Evolutionary conservation across 257 asterid species (phyloP).

Genomic region (Petunia axillaris): DNA sequence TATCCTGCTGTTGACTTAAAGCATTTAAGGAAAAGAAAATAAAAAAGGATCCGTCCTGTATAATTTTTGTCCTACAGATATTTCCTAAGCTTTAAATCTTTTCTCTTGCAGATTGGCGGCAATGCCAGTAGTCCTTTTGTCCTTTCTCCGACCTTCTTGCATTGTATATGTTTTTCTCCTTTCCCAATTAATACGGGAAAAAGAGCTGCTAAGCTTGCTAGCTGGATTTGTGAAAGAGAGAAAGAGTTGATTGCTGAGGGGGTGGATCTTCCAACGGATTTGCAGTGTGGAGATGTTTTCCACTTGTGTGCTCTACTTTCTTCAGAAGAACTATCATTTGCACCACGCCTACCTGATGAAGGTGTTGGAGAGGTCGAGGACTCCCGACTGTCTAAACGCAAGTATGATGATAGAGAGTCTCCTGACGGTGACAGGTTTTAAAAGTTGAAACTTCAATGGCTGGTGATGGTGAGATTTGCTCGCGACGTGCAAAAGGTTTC

Average conservation of each 20-base stretch:
- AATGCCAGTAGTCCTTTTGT: constrained; percentile 58
- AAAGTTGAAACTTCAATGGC: constrained; percentile 56
- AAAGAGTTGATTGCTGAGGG: constrained; percentile 72
- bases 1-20: constrained; percentile 13
- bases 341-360: constrained; percentile 74
- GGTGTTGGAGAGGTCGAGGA: constrained; percentile 97
- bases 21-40: no score
- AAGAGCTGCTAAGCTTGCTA: constrained; percentile 68
- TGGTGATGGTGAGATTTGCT: constrained; percentile 71
- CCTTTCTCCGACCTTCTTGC: constrained; percentile 82
- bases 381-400: constrained; percentile 68
- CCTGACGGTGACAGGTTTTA: constrained; percentile 54
- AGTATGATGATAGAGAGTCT: constrained; percentile 47
- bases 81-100: constrained; percentile 10
- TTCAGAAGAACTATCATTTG: constrained; percentile 65
- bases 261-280: constrained; percentile 64
- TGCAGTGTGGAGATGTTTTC: constrained; percentile 87
- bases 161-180: constrained; percentile 57
- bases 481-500: constrained; percentile 92
- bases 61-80: neutral
- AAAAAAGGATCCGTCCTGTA: neutral
- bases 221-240: constrained; percentile 81
- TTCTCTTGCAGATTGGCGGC: constrained; percentile 83
- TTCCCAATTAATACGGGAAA: constrained; percentile 81
- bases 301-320: constrained; percentile 72